phyloP scores from a whole-genome alignment of 2,329 filamentous ascomycete genomes.

The Fulvia fulva region DNA sequence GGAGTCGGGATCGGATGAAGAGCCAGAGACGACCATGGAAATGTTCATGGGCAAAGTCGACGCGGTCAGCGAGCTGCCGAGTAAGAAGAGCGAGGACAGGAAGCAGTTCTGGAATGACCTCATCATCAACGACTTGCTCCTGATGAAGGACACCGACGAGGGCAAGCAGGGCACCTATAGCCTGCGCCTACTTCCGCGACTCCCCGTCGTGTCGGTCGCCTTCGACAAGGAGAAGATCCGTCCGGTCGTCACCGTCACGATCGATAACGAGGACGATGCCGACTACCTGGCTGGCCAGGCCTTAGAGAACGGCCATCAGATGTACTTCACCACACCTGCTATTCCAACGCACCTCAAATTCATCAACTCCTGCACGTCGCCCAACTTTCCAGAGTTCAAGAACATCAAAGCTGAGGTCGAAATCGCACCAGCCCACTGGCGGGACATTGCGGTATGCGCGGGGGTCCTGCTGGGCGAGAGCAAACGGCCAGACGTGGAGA shows the following conservation, averaged over 20 bases:
- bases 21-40: not conserved
- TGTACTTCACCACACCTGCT: not conserved
- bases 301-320: not conserved
- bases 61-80: not conserved
- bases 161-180: not conserved
- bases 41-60: not conserved
- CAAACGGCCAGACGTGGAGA: too few species aligned
- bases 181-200: not conserved
- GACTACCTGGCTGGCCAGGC: not conserved
- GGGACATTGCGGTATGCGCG: too few species aligned
- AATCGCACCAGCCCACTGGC: not conserved
- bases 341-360: not conserved
- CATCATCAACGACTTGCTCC: not conserved
- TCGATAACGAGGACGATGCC: not conserved
- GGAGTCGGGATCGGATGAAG: not conserved
- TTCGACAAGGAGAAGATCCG: not conserved
- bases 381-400: not conserved
- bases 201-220: not conserved
- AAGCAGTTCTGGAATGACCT: not conserved
- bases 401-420: not conserved
- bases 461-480: too few species aligned
- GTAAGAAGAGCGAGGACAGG: not conserved
- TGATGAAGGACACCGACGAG: not conserved
- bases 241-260: not conserved
- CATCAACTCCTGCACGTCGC: not conserved